These are phyloP conservation scores for Psilocybe tampanensis DNA, from an alignment of 768 basidiomycete species.

Conservation along the genomic window DNA sequence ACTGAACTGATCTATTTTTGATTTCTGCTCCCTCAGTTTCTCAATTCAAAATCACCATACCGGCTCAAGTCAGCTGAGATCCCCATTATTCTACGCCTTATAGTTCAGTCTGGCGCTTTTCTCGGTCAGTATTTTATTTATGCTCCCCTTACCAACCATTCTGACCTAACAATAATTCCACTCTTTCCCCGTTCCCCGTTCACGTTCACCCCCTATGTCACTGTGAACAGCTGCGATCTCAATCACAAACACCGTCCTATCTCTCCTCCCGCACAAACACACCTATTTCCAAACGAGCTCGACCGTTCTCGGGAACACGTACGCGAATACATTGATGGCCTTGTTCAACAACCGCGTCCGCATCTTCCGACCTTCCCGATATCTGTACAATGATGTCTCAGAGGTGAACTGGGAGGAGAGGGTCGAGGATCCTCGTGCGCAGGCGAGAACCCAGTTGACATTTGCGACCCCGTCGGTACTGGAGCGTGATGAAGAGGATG, in stretches of 20 bases:
- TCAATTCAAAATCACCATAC: conserved; percentile 5
- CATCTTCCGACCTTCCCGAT: conserved; percentile 3
- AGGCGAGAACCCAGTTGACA: neutral
- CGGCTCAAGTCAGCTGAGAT: conserved; percentile 3
- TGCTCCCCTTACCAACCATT: neutral
- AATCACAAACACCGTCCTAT: conserved; percentile 8
- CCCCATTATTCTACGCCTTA: neutral
- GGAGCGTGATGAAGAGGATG: neutral
- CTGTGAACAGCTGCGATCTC: conserved; percentile 9
- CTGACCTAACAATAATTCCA: neutral
- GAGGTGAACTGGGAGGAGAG: neutral
- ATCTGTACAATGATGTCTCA: conserved; percentile 7
- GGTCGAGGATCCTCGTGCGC: neutral
- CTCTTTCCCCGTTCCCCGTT: neutral
- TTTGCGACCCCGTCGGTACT: neutral
- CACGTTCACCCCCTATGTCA: neutral
- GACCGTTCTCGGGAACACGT: conserved; percentile 3
- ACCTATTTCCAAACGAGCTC: conserved; percentile 11
- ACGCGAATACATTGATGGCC: conserved; percentile 8
- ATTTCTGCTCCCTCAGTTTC: neutral
- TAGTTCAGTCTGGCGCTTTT: conserved; percentile 8
- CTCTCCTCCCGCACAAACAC: conserved; percentile 4
- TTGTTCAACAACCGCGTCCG: conserved; percentile 10
- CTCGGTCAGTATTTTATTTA: neutral
- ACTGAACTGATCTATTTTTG: neutral